These are phyloP conservation scores for Mucor mucedo DNA, from an alignment of 371 early-diverging fungal genomes.

Conservation along the genomic window DNA sequence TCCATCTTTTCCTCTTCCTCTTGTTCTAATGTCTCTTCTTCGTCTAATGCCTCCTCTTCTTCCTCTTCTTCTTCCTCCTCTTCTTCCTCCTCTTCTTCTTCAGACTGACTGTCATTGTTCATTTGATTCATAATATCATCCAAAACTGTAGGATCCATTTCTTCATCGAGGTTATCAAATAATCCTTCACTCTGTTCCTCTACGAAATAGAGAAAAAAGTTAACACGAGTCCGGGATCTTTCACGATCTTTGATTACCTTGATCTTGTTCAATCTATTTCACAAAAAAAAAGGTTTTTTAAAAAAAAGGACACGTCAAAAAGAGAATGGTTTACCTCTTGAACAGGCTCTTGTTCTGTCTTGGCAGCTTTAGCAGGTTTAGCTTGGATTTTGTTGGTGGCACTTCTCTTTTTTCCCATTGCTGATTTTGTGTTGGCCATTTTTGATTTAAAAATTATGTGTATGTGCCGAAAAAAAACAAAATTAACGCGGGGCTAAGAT, in stretches of 20 bases:
- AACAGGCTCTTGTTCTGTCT: conserved; percentile 5
- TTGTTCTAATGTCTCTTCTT: conserved; percentile 19
- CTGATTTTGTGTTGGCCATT: conserved; percentile 12
- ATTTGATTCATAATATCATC: conserved; percentile 37
- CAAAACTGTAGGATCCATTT: conserved; percentile 38
- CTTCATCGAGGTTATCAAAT: conserved; percentile 50
- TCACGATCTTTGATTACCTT: not conserved
- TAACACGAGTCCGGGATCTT: not conserved
- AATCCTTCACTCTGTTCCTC: conserved; percentile 28
- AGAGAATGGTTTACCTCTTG: not conserved
- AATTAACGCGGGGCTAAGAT: not conserved
- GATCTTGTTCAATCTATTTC: conserved; percentile 4
- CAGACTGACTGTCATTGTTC: conserved; percentile 16
- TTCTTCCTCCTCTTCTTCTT: conserved; percentile 11
- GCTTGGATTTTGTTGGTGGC: conserved; percentile 16
- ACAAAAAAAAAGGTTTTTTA: not conserved
- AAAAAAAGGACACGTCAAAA: not conserved
- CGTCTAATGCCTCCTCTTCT: conserved; percentile 27
- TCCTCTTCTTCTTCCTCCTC: conserved; percentile 31
- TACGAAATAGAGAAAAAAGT: not conserved
- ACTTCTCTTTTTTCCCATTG: conserved; percentile 16
- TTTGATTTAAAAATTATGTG: not conserved
- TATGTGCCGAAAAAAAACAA: not conserved
- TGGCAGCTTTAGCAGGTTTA: conserved; percentile 13
- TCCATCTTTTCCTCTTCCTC: conserved; percentile 22